Evolutionary conservation across 495 filamentous ascomycete species (phyloP).

Genomic region (Antarctomyces pellizariae): DNA sequence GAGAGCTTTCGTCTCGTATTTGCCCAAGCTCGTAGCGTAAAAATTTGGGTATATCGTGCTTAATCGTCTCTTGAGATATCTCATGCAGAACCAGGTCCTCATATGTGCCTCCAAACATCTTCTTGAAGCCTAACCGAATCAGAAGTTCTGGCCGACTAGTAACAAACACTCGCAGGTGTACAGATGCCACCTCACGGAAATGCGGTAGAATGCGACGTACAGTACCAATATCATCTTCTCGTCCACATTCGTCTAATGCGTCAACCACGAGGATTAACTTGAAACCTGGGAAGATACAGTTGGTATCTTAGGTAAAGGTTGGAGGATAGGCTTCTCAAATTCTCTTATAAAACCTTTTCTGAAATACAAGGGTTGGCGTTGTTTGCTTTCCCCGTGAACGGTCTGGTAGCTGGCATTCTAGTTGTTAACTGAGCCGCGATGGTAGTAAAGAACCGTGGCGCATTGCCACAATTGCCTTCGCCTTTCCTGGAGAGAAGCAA

Average conservation of each 20-base stretch:
- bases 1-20: slow-evolving; percentile 3
- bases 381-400: slow-evolving; percentile 16
- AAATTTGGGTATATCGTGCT: slow-evolving; percentile 17
- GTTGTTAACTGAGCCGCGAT: slow-evolving; percentile 19
- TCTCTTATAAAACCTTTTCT: slow-evolving; percentile 18
- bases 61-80: slow-evolving; percentile 12
- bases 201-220: slow-evolving; percentile 13
- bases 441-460: slow-evolving; percentile 20
- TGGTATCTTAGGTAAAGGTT: slow-evolving; percentile 13
- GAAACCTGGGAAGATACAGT: slow-evolving; percentile 2
- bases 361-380: slow-evolving; percentile 14
- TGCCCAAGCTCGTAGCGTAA: slow-evolving; percentile 9
- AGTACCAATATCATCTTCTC: slow-evolving; percentile 14
- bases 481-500: slow-evolving; percentile 30
- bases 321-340: slow-evolving; percentile 24
- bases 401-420: slow-evolving; percentile 10
- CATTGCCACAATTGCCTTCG: slow-evolving; percentile 19
- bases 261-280: slow-evolving; percentile 18
- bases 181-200: slow-evolving; percentile 2
- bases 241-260: slow-evolving; percentile 20
- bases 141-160: slow-evolving; percentile 19
- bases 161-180: slow-evolving; percentile 3
- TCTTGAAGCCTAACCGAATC: slow-evolving; percentile 17
- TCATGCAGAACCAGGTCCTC: slow-evolving; percentile 14
- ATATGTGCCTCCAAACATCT: too few species aligned